Base-by-base conservation (phyloP, 2,329 filamentous ascomycete species). In the Westerdykella ornata region DNA sequence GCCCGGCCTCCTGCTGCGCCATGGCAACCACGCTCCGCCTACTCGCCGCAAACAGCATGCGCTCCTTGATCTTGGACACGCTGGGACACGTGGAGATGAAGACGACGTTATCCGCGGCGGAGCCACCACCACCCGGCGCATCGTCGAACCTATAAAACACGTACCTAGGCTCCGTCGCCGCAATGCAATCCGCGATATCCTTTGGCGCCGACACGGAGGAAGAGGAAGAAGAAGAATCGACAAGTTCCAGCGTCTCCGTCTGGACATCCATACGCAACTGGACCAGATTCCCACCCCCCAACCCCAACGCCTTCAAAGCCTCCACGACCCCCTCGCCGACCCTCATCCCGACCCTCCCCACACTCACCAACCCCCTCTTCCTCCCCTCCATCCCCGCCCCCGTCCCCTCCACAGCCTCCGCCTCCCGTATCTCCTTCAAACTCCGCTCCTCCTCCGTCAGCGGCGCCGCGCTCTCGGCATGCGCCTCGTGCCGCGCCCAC, bases 51-150 rank as follows among this genome's bases (percentile, higher is more conserved):
- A 92, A 92, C 58, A 92, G 67, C 87, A 94, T 94, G 49, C 85
- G 76, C 67, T 85, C 83, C 70, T 87, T 89, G 70, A 92, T 85
- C 67, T 81, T 85, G 39, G 75, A 79, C 19, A 72, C 76, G 0
- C 77, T 70, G 1, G 87, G 87, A 63, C 85, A 88, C 5, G 85
- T 90, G 68, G 88, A 90, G 60, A 92, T 80, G 70, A 92, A 92
- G 5, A 90, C 72, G 36, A 90, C 70, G 2, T 33, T 33, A 11
- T 26, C n/a, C n/a, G n/a, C n/a, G n/a, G n/a, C n/a, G n/a, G n/a
- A n/a, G n/a, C n/a, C 22, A 9, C 22, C 12, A 11, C 22, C 7
- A 26, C 12, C 69, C 46, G 79, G 53, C 3, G 59, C 68, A 32
- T 75, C 74, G 57, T 83, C 75, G 63, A 81, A 85, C 19, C 81